Evolutionary conservation across 495 filamentous ascomycete species (phyloP), one percentile per base, ranked within the genome.

Genomic region (Trichocladium uniseriatum): DNA sequence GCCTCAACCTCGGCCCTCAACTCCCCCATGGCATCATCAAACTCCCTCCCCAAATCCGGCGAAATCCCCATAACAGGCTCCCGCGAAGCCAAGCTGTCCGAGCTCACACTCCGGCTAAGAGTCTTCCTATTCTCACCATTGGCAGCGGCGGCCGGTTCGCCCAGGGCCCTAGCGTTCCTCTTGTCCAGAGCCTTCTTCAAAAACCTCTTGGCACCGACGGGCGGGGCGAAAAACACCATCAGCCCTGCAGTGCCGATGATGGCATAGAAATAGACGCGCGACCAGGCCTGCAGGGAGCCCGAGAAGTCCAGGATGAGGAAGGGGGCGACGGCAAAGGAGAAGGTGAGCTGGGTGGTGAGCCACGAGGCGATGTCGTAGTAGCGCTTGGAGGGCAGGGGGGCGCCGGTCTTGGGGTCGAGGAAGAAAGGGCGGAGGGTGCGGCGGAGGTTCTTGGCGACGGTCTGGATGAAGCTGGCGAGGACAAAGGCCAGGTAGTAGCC

Each of bases 401-500:
- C 75, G 40, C 83, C 81, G 20, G 77, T 73, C 28, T 66, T 63
- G 16, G 87, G 77, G 47, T 85, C 80, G 37, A 97, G 70, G 78
- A 97, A 96, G 73, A 98, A 90, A 31, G 92, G 92, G 27, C 94
- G 89, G 54, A 95, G 64, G 64, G 89, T 75, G 39, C 92, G 88
- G 45, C 92, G 92, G 70, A 83, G 82, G 58, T 94, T 87, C 72
- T 98, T 98, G 9, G 94, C 94, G 24, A 83, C 82, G 3, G 87
- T 94, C 65, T 98, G 92, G 34, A 95, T 75, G 53, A 98, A 87
- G 16, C 85, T 84, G 2, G 87, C 92, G 16, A 95, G 75, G 43
- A 96, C 67, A 53, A 98, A 98, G 8, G 86, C 75, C 41, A 98
- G 63, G 65, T 98, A 97, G 65, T 98, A 98, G 5, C 92, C 92